Percentiles rank a stretch among this genome's conserved stretches.
These are phyloP conservation scores for Moesziomyces parantarcticus DNA, from an alignment of 1,284 basidiomycete genomes.

Conservation along the genomic window DNA sequence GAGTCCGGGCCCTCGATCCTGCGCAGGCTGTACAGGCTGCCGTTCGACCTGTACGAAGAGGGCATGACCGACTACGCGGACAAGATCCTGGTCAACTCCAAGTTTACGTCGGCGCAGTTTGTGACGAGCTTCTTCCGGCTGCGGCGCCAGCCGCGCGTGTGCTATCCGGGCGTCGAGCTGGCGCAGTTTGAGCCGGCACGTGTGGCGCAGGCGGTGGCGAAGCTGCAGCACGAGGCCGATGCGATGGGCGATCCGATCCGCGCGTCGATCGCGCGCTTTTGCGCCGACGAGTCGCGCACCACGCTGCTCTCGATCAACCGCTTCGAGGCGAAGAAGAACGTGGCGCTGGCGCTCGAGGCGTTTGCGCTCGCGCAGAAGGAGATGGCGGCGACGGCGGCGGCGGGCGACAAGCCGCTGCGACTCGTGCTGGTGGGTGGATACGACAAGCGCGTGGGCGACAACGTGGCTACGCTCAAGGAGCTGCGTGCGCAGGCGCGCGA, in stretches of 20 bases:
- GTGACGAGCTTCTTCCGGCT: constrained; percentile 80
- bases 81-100: constrained; percentile 88
- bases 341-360: constrained; percentile 80
- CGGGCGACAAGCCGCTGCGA: constrained; percentile 26
- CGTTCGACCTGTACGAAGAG: constrained; percentile 92
- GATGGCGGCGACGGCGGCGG: constrained; percentile 21
- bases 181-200: constrained; percentile 18
- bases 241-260: constrained; percentile 31
- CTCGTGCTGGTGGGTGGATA: constrained; percentile 75
- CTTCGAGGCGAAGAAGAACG: constrained; percentile 96
- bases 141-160: constrained; percentile 75
- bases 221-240: constrained; percentile 70
- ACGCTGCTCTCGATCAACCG: constrained; percentile 91
- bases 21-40: constrained; percentile 76
- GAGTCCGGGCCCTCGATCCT: constrained; percentile 39
- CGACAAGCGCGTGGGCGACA: constrained; percentile 78
- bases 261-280: constrained; percentile 20
- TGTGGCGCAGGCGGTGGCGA: constrained; percentile 39
- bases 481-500: constrained; percentile 49
- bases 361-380: constrained; percentile 72
- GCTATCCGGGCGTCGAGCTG: constrained; percentile 86
- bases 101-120: constrained; percentile 79
- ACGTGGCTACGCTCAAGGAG: constrained; percentile 73
- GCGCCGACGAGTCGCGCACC: constrained; percentile 69
- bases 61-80: constrained; percentile 89